phyloP scores from a whole-genome alignment of 257 asterid genomes.

The Primulina huaijiensis region DNA sequence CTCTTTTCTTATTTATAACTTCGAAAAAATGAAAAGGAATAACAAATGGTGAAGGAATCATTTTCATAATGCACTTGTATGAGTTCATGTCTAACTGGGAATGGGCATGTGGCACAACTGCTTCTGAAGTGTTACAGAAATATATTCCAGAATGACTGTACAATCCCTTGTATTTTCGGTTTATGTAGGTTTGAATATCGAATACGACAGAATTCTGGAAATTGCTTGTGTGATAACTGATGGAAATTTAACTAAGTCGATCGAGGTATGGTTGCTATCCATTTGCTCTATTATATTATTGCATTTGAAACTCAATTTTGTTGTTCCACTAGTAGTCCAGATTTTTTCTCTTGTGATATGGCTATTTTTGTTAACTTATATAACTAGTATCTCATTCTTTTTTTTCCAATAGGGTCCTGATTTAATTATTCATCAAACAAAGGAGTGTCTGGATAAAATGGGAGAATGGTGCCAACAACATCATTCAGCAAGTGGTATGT shows the following conservation, averaged over 20 bases:
- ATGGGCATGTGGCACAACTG: slow-evolving; percentile 18
- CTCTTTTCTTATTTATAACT: neutral
- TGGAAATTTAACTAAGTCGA: slow-evolving; percentile 68
- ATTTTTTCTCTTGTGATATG: slow-evolving; percentile 10
- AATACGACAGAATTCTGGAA: slow-evolving; percentile 82
- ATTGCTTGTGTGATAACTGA: slow-evolving; percentile 94
- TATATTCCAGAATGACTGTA: slow-evolving; percentile 13
- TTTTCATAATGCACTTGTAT: neutral
- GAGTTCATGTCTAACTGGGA: slow-evolving; percentile 18
- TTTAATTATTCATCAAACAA: slow-evolving; percentile 77
- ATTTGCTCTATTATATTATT: neutral
- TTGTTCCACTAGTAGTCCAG: neutral
- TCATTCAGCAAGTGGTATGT: slow-evolving; percentile 80
- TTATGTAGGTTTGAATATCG: slow-evolving; percentile 75
- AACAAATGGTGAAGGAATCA: neutral
- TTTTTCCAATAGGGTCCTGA: slow-evolving; percentile 69
- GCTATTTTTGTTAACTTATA: slow-evolving; percentile 14
- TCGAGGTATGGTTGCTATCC: slow-evolving; percentile 54
- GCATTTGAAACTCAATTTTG: slow-evolving; percentile 25
- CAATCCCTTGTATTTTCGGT: slow-evolving; percentile 19
- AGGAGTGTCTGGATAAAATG: slow-evolving; percentile 83
- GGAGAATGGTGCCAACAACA: slow-evolving; percentile 98
- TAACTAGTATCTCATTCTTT: slow-evolving; percentile 17
- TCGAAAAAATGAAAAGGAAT: neutral
- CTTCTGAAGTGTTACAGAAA: neutral